These are phyloP conservation scores for Aristolochia californica DNA, from an alignment of 164 flowering plant genomes.

Conservation along the genomic window DNA sequence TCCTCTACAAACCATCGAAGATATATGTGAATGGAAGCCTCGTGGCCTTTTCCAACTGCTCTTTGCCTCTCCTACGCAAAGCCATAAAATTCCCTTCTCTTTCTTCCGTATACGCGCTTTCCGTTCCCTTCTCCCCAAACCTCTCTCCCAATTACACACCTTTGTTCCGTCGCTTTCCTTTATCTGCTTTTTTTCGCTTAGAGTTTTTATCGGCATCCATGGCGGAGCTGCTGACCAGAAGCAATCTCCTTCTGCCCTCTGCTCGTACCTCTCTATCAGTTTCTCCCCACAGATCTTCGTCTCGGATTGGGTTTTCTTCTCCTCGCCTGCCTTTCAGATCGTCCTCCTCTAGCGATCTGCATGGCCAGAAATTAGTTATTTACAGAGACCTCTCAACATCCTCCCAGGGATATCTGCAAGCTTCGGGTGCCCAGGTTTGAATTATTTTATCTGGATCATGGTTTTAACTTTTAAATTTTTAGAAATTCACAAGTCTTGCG, in stretches of 20 bases:
- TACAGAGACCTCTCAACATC: constrained; percentile 3
- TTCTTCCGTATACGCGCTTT: not conserved
- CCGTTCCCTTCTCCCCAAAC: not conserved
- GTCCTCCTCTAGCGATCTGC: constrained; percentile 16
- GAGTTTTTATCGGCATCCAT: too few species aligned
- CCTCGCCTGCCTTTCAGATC: constrained; percentile 11
- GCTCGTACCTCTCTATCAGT: constrained; percentile 6
- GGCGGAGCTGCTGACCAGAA: constrained; percentile 24
- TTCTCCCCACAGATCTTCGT: constrained; percentile 8
- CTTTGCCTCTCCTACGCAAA: too few species aligned
- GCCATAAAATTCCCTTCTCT: too few species aligned
- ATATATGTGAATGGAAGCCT: too few species aligned
- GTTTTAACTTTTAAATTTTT: too few species aligned
- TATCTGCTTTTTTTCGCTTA: too few species aligned
- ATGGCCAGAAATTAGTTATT: constrained; percentile 16
- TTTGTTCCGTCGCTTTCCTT: too few species aligned
- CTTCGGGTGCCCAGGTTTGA: constrained; percentile 23
- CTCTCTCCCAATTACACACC: not conserved
- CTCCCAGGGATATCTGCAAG: constrained; percentile 6
- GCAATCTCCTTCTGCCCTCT: constrained; percentile 11
- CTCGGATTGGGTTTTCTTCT: constrained; percentile 8
- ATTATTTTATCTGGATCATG: too few species aligned
- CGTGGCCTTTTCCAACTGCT: too few species aligned
- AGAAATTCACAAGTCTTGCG: too few species aligned
- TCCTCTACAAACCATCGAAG: too few species aligned